Percentiles rank a stretch among this genome's conserved stretches.
Conservation (phyloP, 2,329 filamentous ascomycete genomes). For the Fusarium ramigenum region DNA sequence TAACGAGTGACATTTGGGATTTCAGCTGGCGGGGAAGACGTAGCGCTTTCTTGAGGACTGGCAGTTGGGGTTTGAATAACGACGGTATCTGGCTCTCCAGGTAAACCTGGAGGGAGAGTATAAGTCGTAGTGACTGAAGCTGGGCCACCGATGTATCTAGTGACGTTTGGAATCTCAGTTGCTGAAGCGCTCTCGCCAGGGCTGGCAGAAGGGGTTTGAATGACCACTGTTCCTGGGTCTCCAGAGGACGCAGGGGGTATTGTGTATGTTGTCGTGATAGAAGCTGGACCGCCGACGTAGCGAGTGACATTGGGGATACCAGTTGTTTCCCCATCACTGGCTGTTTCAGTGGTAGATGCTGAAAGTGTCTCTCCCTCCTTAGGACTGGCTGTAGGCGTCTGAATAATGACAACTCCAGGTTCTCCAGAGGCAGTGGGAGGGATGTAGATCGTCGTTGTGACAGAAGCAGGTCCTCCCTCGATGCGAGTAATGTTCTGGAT, state of each 20-base stretch:
- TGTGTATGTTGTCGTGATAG: background rate
- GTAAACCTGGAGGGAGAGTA: background rate
- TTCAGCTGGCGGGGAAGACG: background rate
- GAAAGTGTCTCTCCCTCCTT: background rate
- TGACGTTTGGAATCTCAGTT: background rate
- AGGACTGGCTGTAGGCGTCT: background rate
- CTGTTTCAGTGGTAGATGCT: background rate
- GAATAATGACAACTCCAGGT: background rate
- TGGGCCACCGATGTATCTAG: background rate
- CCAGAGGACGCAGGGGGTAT: background rate
- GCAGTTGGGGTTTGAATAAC: background rate
- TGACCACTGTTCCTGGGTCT: background rate
- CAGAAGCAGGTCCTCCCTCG: background rate
- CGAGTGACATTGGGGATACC: background rate
- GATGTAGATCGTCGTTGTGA: background rate
- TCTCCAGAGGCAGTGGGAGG: background rate
- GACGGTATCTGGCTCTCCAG: background rate
- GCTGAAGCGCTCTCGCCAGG: background rate
- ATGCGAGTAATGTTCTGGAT: conserved; percentile 1
- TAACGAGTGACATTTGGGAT: background rate
- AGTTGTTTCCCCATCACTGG: background rate
- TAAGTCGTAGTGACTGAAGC: background rate
- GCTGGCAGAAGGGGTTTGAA: background rate
- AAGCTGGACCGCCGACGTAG: background rate
- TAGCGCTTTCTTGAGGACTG: background rate